phyloP scores from a whole-genome alignment of 2,329 filamentous ascomycete species.

The Lecanoromycetidae sp. region DNA sequence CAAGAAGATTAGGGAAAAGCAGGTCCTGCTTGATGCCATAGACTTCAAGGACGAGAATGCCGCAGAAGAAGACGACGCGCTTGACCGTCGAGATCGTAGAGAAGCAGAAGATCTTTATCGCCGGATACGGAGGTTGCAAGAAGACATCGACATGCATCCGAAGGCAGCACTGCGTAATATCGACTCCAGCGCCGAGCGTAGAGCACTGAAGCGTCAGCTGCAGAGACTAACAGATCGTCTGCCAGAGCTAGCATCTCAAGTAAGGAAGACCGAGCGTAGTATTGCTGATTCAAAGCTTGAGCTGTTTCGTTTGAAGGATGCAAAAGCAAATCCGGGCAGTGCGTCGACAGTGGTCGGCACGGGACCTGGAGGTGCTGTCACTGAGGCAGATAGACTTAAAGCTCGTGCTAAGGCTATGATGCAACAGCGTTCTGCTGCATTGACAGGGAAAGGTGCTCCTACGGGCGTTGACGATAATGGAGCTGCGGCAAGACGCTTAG shows the following conservation, averaged over 20 bases:
- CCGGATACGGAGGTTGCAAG: slow-evolving; percentile 79
- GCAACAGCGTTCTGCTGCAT: slow-evolving; percentile 88
- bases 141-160: slow-evolving; percentile 87
- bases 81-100: slow-evolving; percentile 79
- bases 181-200: slow-evolving; percentile 78
- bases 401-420: slow-evolving; percentile 95
- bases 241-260: slow-evolving; percentile 82
- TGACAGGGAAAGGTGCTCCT: slow-evolving; percentile 70
- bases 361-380: slow-evolving; percentile 78
- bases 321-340: slow-evolving; percentile 77
- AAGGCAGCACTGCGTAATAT: slow-evolving; percentile 57
- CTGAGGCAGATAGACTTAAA: slow-evolving; percentile 87
- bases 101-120: slow-evolving; percentile 92
- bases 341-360: slow-evolving; percentile 77
- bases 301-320: slow-evolving; percentile 84
- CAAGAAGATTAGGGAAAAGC: slow-evolving; percentile 89
- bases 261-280: slow-evolving; percentile 77
- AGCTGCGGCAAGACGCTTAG: slow-evolving; percentile 70
- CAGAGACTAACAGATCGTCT: slow-evolving; percentile 81
- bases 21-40: slow-evolving; percentile 86
- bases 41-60: slow-evolving; percentile 90
- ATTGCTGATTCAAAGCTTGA: slow-evolving; percentile 88
- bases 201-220: slow-evolving; percentile 76
- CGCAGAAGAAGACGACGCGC: slow-evolving; percentile 77
- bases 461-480: slow-evolving; percentile 57